A percentile compares a stretch with the other conserved stretches of the same genome.
Conservation (phyloP, 208 protist species). For the Trypanosoma conorhini region DNA sequence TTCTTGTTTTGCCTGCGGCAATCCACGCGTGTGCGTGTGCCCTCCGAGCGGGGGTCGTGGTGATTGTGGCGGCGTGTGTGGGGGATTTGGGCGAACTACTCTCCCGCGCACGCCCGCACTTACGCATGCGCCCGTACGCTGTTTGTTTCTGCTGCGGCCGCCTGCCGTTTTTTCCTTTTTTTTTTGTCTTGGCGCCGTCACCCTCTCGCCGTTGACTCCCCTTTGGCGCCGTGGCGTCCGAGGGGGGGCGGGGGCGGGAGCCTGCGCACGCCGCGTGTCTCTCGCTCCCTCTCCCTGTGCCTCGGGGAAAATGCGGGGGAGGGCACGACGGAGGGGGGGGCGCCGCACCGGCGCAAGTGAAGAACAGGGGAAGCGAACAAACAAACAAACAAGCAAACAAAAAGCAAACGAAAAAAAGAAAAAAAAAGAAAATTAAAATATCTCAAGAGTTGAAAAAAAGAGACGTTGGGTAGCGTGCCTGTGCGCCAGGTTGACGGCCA, state of each 20-base stretch:
- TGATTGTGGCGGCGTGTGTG: background rate
- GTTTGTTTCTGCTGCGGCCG: too few species aligned
- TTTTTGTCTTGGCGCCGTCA: too few species aligned
- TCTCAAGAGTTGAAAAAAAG: background rate
- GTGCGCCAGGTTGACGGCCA: background rate
- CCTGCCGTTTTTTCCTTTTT: too few species aligned
- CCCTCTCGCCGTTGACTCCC: too few species aligned
- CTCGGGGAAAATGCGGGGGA: too few species aligned
- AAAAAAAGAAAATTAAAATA: background rate
- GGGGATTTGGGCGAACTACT: background rate
- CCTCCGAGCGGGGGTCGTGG: background rate
- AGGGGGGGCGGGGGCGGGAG: too few species aligned
- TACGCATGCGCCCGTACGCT: background rate
- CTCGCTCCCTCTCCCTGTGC: too few species aligned
- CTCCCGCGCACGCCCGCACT: background rate
- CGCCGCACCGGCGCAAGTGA: background rate
- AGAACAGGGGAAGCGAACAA: background rate
- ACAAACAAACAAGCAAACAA: background rate
- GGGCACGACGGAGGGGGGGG: background rate
- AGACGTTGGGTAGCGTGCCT: background rate
- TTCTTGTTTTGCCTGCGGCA: slow-evolving; percentile 1
- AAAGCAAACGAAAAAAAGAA: background rate
- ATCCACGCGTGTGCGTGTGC: background rate
- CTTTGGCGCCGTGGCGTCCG: too few species aligned
- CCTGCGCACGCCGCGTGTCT: too few species aligned